Evolutionary conservation across 768 basidiomycete genomes (phyloP), one percentile per base, ranked within the genome.

Genomic region (Phaeotremella skinneri): DNA sequence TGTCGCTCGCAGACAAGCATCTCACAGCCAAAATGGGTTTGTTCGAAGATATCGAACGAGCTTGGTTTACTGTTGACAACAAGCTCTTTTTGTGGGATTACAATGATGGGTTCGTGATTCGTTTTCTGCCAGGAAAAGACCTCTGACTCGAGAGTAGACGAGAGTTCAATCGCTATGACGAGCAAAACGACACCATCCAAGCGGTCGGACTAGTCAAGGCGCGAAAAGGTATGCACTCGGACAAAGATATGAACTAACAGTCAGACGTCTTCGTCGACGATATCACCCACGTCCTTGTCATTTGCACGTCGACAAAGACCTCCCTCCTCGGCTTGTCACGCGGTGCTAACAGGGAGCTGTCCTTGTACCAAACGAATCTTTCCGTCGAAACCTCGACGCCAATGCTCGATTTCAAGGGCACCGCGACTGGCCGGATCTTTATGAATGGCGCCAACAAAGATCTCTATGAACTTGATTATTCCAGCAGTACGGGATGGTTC

Each of bases 11-110:
- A 73, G 69, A 63, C 43, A 73, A 73, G 41, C 62, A 70, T 23
- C 56, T 62, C n/a, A 66, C 61, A 5, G 72, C 72, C 3, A 70
- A 70, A 34, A 79, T 96, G 87, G 93, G 93, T 9, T 78, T 99
- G 53, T 83, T 98, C 73, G 86, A 91, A 25, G 89, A 93, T 68
- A 89, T 98, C 61, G 91, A 94, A 67, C 84, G 91, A 47, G 92
- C 89, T 0, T 99, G 92, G 91, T 88, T 97, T 63, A 88, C 90
- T 9, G 88, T 94, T 58, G 91, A 97, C 79, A 86, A 92, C 76
- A 90, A 90, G 68, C 81, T 99, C 31, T 90, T 96, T 70, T 80
- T 99, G 23, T 98, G 96, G 96, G 91, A 99, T 77, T 99, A 96
- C 75, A 80, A 86, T 32, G 89, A 94, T 66, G 90, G 91, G 93